phyloP scores from a whole-genome alignment of 139 green algal species.

The Dunaliella primolecta region DNA sequence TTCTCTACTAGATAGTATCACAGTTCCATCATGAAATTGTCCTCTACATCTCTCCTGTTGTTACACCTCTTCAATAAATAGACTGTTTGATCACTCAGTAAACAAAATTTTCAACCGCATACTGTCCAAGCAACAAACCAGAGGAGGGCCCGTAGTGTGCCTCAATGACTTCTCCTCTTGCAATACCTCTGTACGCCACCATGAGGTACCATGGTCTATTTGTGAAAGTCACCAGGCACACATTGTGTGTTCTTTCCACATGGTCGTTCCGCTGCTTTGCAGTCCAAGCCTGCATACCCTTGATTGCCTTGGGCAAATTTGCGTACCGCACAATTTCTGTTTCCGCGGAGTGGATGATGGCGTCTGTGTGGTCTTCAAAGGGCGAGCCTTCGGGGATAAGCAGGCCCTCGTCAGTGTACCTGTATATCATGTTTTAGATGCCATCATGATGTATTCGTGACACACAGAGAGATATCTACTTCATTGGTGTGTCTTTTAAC shows the following conservation, averaged over 20 bases:
- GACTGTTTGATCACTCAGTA: background rate
- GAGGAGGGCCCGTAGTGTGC: background rate
- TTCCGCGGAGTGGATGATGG: background rate
- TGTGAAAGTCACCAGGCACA: background rate
- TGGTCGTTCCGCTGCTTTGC: background rate
- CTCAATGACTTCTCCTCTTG: background rate
- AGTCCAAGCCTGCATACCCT: background rate
- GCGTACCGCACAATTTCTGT: background rate
- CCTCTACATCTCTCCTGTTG: too few species aligned
- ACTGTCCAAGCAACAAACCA: background rate
- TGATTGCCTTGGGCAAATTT: background rate
- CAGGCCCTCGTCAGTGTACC: too few species aligned
- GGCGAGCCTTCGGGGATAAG: too few species aligned
- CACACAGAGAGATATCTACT: too few species aligned
- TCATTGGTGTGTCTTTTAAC: too few species aligned
- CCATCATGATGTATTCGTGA: too few species aligned
- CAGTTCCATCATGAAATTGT: too few species aligned
- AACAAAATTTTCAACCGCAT: background rate
- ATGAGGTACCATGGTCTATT: background rate
- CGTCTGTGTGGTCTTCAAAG: background rate
- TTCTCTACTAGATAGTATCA: too few species aligned
- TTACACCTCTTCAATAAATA: too few species aligned
- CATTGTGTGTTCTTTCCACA: background rate
- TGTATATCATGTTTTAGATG: too few species aligned
- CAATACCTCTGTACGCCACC: background rate